A percentile compares a stretch with the other conserved stretches of the same genome.
These are phyloP conservation scores for Diplotaxis tenuifolia DNA, from an alignment of 345 rosid genomes.

Conservation along the genomic window DNA sequence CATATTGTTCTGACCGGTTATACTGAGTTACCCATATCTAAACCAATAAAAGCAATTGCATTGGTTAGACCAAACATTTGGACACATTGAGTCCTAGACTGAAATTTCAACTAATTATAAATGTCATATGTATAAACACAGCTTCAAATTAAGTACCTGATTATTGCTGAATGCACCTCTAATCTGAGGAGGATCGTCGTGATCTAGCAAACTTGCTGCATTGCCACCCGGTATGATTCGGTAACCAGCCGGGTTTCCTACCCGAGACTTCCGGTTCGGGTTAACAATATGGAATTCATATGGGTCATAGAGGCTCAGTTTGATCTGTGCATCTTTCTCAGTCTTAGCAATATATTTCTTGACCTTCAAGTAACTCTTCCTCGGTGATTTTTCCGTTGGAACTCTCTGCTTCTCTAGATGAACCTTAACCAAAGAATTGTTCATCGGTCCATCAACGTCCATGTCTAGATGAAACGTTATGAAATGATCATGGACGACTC, in stretches of 20 bases:
- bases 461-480: slow-evolving; percentile 4
- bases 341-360: slow-evolving; percentile 3
- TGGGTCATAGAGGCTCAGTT: not conserved
- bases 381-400: not conserved
- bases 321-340: slow-evolving; percentile 1
- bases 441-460: not conserved
- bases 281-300: slow-evolving; percentile 1
- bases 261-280: not conserved
- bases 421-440: slow-evolving; percentile 8
- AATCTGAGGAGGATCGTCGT: not conserved
- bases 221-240: not conserved
- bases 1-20: not conserved
- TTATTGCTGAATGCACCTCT: not conserved
- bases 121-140: not conserved
- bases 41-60: not conserved
- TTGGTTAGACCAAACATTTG: too few relatives aligned
- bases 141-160: not conserved
- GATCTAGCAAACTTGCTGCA: slow-evolving; percentile 3
- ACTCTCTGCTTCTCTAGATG: slow-evolving; percentile 5
- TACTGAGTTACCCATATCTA: slow-evolving; percentile 10
- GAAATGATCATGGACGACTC: slow-evolving; percentile 8
- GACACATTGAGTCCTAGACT: not conserved
- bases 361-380: slow-evolving; percentile 4
- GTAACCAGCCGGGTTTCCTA: not conserved
- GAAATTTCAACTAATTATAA: not conserved